Evolutionary conservation across 176 grass and related monocot species (phyloP).

Genomic region (Ananas comosus): DNA sequence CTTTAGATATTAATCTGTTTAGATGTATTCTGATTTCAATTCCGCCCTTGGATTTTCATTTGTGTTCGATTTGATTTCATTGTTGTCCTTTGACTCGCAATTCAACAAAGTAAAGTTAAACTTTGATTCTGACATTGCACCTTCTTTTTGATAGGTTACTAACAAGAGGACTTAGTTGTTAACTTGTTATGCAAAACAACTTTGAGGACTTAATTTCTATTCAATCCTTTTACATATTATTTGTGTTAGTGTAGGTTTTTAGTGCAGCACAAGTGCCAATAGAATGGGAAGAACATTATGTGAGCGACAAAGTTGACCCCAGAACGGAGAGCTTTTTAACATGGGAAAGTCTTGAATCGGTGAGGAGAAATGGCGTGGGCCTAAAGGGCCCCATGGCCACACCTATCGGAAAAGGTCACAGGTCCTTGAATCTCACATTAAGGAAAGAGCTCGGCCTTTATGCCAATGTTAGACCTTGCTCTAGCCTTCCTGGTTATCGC

Average conservation of each 20-base stretch:
- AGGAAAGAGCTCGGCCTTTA: constrained; percentile 96
- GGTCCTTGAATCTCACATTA: constrained; percentile 89
- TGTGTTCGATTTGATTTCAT: too few species aligned
- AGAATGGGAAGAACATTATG: constrained; percentile 96
- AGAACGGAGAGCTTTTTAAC: constrained; percentile 96
- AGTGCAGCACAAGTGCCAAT: constrained; percentile 69
- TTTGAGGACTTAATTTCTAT: background rate
- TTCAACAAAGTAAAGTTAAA: too few species aligned
- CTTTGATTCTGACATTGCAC: too few species aligned
- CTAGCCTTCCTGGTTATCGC: constrained; percentile 80
- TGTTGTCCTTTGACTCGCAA: too few species aligned
- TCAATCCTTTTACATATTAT: background rate
- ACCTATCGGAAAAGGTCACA: constrained; percentile 95
- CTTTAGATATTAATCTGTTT: too few species aligned
- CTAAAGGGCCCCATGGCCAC: constrained; percentile 99
- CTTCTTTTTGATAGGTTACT: too few species aligned
- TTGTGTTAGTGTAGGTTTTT: constrained; percentile 58
- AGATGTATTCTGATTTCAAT: too few species aligned
- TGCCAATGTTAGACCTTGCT: constrained; percentile 93
- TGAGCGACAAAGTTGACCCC: constrained; percentile 77
- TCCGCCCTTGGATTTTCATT: too few species aligned
- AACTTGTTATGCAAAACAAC: background rate
- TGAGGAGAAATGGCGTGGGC: constrained; percentile 83
- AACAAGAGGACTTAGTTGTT: background rate
- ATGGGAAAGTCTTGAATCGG: constrained; percentile 90